Percentiles rank a stretch among this genome's conserved stretches.
Evolutionary conservation across 164 flowering plant genomes (phyloP).

Genomic region (Liriodendron chinense): DNA sequence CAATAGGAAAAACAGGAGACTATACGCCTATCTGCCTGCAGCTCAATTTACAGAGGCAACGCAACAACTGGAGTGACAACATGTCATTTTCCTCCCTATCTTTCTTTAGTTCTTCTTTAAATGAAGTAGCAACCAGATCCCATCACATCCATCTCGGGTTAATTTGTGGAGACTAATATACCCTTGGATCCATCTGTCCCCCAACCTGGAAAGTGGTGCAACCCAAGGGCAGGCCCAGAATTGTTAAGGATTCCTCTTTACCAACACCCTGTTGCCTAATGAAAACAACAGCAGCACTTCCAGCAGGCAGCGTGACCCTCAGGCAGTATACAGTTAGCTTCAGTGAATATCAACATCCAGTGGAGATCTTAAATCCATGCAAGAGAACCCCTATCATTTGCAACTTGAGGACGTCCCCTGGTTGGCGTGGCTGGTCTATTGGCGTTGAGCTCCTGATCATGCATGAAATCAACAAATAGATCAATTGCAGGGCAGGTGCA

Average conservation of each 20-base stretch:
- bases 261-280: constrained; percentile 21
- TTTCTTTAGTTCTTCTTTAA: constrained; percentile 10
- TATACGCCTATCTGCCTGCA: constrained; percentile 34
- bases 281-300: constrained; percentile 30
- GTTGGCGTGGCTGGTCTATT: constrained; percentile 99
- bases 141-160: neutral
- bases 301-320: constrained; percentile 30
- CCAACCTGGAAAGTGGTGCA: neutral
- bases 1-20: constrained; percentile 18
- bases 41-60: constrained; percentile 55
- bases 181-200: neutral
- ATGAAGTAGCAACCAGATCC: constrained; percentile 1
- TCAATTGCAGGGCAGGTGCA: neutral
- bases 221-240: constrained; percentile 3
- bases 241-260: neutral
- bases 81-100: constrained; percentile 3
- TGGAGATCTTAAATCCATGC: constrained; percentile 69
- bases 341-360: neutral
- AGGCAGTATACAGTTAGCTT: neutral
- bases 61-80: too few species aligned
- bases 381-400: constrained; percentile 88
- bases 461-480: constrained; percentile 7
- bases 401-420: constrained; percentile 93
- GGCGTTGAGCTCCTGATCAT: constrained; percentile 88
- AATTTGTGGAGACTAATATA: neutral